phyloP scores from a whole-genome alignment of 108 stramenopile genomes.

The Stephanodiscus minutulus region DNA sequence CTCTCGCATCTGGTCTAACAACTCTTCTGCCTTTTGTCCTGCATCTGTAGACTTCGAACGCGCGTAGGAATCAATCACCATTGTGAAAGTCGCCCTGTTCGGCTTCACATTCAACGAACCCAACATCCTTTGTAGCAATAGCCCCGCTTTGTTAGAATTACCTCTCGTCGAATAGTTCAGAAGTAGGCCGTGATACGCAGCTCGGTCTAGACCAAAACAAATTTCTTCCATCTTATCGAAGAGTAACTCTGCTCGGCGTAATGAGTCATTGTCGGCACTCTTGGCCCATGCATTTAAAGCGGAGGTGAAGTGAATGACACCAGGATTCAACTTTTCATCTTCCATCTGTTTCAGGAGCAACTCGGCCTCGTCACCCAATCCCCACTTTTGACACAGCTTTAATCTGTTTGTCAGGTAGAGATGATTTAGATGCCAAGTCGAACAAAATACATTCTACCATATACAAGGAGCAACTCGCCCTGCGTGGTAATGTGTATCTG shows the following conservation, averaged over 20 bases:
- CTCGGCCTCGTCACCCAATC: slow-evolving; percentile 39
- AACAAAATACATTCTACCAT: background rate
- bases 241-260: slow-evolving; percentile 30
- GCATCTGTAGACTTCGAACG: slow-evolving; percentile 21
- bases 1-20: slow-evolving; percentile 48
- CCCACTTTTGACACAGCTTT: slow-evolving; percentile 38
- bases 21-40: slow-evolving; percentile 26
- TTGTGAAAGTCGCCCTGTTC: slow-evolving; percentile 50
- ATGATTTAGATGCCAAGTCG: background rate
- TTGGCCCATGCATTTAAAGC: slow-evolving; percentile 63
- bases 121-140: slow-evolving; percentile 22
- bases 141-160: slow-evolving; percentile 34
- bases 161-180: slow-evolving; percentile 45
- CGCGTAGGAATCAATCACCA: slow-evolving; percentile 58
- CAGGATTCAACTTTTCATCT: slow-evolving; percentile 14
- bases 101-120: background rate
- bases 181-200: slow-evolving; percentile 43
- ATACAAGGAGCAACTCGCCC: background rate
- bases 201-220: slow-evolving; percentile 25
- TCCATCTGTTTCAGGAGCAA: slow-evolving; percentile 30
- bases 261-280: slow-evolving; percentile 39
- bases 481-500: background rate
- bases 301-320: slow-evolving; percentile 40
- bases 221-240: slow-evolving; percentile 42
- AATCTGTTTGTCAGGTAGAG: slow-evolving; percentile 8